A percentile compares a stretch with the other conserved stretches of the same genome.
Conservation (phyloP, 73 alveolate species). For the Tetrahymena malaccensis region DNA sequence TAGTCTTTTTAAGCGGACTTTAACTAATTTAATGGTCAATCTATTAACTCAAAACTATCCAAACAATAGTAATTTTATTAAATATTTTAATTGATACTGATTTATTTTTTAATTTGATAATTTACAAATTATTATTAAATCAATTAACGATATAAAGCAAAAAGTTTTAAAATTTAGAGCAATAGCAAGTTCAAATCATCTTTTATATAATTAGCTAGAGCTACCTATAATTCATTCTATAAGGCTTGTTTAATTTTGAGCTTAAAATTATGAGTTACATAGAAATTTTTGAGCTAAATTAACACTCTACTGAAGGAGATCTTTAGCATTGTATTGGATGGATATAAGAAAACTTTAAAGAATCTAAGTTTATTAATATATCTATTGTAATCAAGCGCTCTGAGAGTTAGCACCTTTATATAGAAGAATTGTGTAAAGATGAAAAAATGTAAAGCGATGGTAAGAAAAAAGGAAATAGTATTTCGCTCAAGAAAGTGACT, state of each 20-base stretch:
- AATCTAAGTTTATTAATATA: background rate
- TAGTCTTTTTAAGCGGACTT: background rate
- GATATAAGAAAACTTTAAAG: background rate
- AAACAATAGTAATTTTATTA: background rate
- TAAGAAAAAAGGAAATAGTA: background rate
- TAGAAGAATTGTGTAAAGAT: background rate
- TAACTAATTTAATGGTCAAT: background rate
- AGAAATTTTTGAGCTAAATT: background rate
- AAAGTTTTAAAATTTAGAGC: background rate
- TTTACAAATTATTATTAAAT: no score
- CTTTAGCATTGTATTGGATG: background rate
- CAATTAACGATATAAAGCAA: background rate
- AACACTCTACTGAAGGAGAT: background rate
- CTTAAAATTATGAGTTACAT: background rate
- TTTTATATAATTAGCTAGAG: background rate
- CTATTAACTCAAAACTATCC: background rate
- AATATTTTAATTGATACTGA: background rate
- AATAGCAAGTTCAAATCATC: background rate
- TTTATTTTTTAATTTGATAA: no score
- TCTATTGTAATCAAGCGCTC: background rate
- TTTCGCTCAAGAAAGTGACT: background rate
- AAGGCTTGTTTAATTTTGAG: background rate
- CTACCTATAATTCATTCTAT: no score
- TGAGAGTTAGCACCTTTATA: background rate
- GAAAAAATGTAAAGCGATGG: background rate